Base-by-base conservation (phyloP, 768 basidiomycete genomes). In the Amanita exitialis region DNA sequence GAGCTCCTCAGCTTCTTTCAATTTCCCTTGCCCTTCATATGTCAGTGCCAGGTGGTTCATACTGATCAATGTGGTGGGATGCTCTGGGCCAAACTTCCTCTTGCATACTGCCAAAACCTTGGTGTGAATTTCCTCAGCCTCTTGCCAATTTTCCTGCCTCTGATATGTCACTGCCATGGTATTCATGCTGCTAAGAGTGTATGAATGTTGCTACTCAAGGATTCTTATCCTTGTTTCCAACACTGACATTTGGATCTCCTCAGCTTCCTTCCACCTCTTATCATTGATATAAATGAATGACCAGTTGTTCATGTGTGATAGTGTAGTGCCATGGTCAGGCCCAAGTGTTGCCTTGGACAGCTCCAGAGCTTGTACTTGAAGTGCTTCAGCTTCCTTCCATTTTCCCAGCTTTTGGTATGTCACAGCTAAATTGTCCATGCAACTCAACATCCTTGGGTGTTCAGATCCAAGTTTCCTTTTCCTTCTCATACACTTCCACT, bases 301-400 rank as follows among this genome's bases (percentile, higher is more conserved):
- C 4, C 18, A 39, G 3, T 8, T 39, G 7, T 39, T n/a, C 37
- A 39, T 39, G 7, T 39, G 37, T 39, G 37, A 39, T 8, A 20
- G 20, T 39, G 37, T 39, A 8, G 13, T 39, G n/a, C n/a, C 7
- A n/a, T 18, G 32, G 4, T 32, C 13, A 1, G 32, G 1, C 13
- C 32, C 32, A 32, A 32, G 32, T 50, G 20, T 42, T 34, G 12
- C 34, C 27, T 54, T 47, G 23, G 4, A 46, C 28, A 42, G 15
- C 15, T 52, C 38, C 23, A 57, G 36, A 10, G 57, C 56, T n/a
- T 53, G 18, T 10, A 48, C 34, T 16, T 45, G 30, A 6, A 58
- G 34, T 20, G 42, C 41, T 46, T 44, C 41, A 23, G 57, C 57
- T 12, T 49, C 30, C 15, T 30, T 37, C 15, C 34, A 46, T 21